These are phyloP conservation scores for Leucogyrophana mollusca DNA, from an alignment of 768 basidiomycete genomes.

Conservation along the genomic window DNA sequence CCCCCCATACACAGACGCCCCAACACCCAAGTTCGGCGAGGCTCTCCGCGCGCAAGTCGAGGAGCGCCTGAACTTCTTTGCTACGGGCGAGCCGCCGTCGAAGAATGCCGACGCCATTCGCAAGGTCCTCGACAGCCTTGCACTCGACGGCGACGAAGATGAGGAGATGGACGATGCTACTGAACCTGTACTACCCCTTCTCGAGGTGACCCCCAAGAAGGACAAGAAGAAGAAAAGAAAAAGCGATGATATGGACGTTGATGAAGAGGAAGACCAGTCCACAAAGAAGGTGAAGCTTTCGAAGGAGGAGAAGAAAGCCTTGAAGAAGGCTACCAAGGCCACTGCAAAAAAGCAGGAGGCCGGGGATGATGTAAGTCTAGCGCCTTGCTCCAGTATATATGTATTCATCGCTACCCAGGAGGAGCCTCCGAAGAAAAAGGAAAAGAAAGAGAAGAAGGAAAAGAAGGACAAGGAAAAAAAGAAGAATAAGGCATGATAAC, in stretches of 20 bases:
- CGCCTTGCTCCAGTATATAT: conserved; percentile 9
- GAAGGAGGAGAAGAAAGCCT: conserved; percentile 84
- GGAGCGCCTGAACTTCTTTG: conserved; percentile 93
- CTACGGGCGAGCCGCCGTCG: conserved; percentile 82
- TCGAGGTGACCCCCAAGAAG: conserved; percentile 54
- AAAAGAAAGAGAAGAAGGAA: conserved; percentile 34
- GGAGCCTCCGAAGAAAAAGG: conserved; percentile 32
- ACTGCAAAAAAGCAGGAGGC: conserved; percentile 49
- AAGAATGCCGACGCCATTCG: conserved; percentile 94
- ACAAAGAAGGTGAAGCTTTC: conserved; percentile 74
- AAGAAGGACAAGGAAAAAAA: conserved; percentile 53
- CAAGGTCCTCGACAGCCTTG: conserved; percentile 80
- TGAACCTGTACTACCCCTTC: conserved; percentile 52
- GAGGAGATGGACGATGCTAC: conserved; percentile 44
- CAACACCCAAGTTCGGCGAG: conserved; percentile 92
- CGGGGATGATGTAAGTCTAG: conserved; percentile 33
- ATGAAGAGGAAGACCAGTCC: conserved; percentile 46
- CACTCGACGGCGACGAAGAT: conserved; percentile 63
- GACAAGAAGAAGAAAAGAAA: conserved; percentile 73
- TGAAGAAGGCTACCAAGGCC: conserved; percentile 76
- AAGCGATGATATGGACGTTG: conserved; percentile 65
- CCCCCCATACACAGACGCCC: conserved; percentile 52
- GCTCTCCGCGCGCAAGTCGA: conserved; percentile 93
- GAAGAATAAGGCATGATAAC: conserved; percentile 41
- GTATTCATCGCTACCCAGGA: conserved; percentile 21